Base-by-base conservation (phyloP, 441 rosid species). In the Populus hybrid region DNA sequence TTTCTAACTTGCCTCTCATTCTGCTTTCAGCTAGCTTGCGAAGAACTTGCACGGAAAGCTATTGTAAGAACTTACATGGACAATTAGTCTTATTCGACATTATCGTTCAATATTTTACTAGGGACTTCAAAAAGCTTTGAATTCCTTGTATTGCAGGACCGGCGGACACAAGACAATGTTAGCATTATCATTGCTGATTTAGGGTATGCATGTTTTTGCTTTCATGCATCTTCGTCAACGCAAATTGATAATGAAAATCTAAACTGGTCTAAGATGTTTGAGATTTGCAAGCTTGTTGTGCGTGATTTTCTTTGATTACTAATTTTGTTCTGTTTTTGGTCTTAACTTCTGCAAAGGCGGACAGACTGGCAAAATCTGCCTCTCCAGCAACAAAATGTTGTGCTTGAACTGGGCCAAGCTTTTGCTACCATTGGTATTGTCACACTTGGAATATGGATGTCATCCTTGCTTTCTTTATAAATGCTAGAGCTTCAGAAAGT, bases 111-210 rank as follows among this genome's bases (percentile, higher is more conserved):
- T 50, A 46, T 21, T 6, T 65, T 26, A 36, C 32, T 65, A 1
- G 16, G 50, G 61, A 72, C 66, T 57, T 77, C 59, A 69, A 18
- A 69, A 46, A 76, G 40, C 28, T 42, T 23, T 65, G 61, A 77
- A 80, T 77, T 67, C 16, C 69, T 65, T 64, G 12, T 80, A 12
- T 72, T 85, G 82, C 94, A 95, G 98, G 95, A 95, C 73, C 91
- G 85, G 21, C 84, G 84, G 59, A 90, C 99, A 75, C 90, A 92
- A 84, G 98, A 93, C 83, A 95, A 95, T 74, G 74, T 95, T 73
- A 95, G 96, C 84, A 87, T 93, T 81, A 77, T 91, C 75, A 90
- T 93, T 32, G 98, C 99, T 38, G 98, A 95, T 82, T 82, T 93
- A 75, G 99, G 99, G 99, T 93, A 90, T 12, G 86, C 74, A 64